Base-by-base conservation (phyloP, 108 stramenopile species). In the Cyclotella kingstonii region DNA sequence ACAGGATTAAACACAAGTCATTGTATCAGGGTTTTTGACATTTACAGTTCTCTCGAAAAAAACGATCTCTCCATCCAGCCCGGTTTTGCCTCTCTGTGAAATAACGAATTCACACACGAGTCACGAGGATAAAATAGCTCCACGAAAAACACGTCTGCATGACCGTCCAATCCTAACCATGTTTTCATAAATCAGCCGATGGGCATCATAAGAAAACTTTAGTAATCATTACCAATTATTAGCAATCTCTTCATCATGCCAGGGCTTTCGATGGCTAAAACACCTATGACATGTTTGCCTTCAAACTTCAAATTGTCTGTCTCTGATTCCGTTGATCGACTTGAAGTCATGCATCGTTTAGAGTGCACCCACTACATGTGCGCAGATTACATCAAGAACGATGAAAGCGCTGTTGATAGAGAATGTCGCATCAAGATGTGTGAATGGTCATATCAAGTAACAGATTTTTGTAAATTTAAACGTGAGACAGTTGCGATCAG, bases 341-440 rank as follows among this genome's bases (percentile, higher is more conserved):
- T 44, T 5, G 43, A 15, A 12, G 48, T 26, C 12, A 62, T 62
- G 60, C 10, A 39, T 1, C 46, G 17, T 1, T 48, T 49, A 62
- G 60, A 62, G 26, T 36, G 36, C 6, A 49, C 35, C 4, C 44
- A 46, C 15, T 62, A 62, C 36, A 62, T 28, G 12, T 39, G 47
- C 35, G 39, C 34, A 38, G 36, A 62, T 23, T 62, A 62, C 60
- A 62, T 62, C 18, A 27, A 19, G n/a, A 56, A 1, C 70, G 12
- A 31, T 1, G 9, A 25, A 7, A 34, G 17, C 5, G 18, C 26
- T 23, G 39, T 80, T 7, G 82, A 83, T 35, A 49, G 46, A 3
- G 73, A 78, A 43, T 90, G 89, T 44, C 82, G 86, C 5, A 78
- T 76, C 10, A 85, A 85, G 63, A 89, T 89, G 71, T 72, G 65